Base-by-base conservation (phyloP, 169 alveolate genomes). In the Cyclospora cayetanensis region DNA sequence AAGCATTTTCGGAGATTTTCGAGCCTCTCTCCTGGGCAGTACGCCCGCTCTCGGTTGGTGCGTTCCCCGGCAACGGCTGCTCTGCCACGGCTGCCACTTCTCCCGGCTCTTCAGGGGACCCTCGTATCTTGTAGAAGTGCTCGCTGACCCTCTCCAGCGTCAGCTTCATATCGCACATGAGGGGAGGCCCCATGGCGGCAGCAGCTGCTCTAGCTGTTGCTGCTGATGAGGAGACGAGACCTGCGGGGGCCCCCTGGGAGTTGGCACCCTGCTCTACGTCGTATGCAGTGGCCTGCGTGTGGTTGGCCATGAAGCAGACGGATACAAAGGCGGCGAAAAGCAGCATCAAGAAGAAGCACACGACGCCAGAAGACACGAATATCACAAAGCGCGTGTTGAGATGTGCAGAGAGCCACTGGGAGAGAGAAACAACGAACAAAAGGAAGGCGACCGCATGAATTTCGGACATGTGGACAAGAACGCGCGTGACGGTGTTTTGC, bases 131-230 rank as follows among this genome's bases (percentile, higher is more conserved):
- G 37, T 88, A 88, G 50, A 88, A 88, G 63, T 88, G 92, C 43
- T 88, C 87, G 29, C 88, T 65, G 43, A 88, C 92, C 46, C 84
- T 31, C 22, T 88, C 88, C 0, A 88, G 66, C 29, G 92, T 72
- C 25, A 88, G 74, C 5, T 65, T 68, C 92, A 88, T 88, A 25
- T 88, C 76, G 42, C 65, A 39, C 50, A 50, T 53, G 41, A 88
- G 92, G 31, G 92, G 91, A 34, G 91, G 88, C 18, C 87, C 87
- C 39, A 76, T 68, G 3, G 82, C 79, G 37, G 43, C 74, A 27
- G 90, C 90, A 42, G 82, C 91, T 84, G 79, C 91, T 25, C 65
- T 66, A 15, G 74, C 83, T 27, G 79, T 82, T 43, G 79, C 83
- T 34, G 90, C 72, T 4, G 90, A 50, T 20, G 90, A 55, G 20